Evolutionary conservation across 306 rosid genomes (phyloP).

Genomic region (Lathyrus sativus): DNA sequence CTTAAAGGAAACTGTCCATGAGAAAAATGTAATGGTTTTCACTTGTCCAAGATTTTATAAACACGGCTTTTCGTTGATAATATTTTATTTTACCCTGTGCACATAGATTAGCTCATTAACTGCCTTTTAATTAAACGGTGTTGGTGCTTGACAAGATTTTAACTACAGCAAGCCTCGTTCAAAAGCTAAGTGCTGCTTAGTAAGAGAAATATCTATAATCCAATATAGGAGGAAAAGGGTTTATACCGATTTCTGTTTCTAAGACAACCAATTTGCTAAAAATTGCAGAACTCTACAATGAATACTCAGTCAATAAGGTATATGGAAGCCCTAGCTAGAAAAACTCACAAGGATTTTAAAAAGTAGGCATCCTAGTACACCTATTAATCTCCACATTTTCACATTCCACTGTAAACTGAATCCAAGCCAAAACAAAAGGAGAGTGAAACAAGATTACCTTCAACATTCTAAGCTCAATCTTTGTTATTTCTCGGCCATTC

Average conservation of each 20-base stretch:
- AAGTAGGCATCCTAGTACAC: constrained; percentile 20
- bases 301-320: constrained; percentile 20
- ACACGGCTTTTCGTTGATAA: constrained; percentile 4
- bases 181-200: constrained; percentile 20
- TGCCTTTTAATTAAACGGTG: constrained; percentile 18
- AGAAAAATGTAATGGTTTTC: neutral
- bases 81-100: constrained; percentile 19
- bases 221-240: neutral
- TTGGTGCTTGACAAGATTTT: neutral
- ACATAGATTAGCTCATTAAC: constrained; percentile 20
- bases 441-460: constrained; percentile 55
- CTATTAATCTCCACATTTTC: constrained; percentile 3
- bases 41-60: constrained; percentile 16
- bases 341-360: neutral
- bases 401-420: constrained; percentile 3
- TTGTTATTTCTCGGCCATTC: constrained; percentile 91
- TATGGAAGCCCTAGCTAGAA: constrained; percentile 10
- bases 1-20: neutral
- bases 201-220: constrained; percentile 3
- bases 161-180: constrained; percentile 1
- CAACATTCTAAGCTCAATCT: constrained; percentile 73
- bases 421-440: constrained; percentile 26
- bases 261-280: constrained; percentile 9
- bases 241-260: constrained; percentile 5
- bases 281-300: neutral